phyloP scores from a whole-genome alignment of 192 early-diverging fungal species.

The Umbelopsis sp. region DNA sequence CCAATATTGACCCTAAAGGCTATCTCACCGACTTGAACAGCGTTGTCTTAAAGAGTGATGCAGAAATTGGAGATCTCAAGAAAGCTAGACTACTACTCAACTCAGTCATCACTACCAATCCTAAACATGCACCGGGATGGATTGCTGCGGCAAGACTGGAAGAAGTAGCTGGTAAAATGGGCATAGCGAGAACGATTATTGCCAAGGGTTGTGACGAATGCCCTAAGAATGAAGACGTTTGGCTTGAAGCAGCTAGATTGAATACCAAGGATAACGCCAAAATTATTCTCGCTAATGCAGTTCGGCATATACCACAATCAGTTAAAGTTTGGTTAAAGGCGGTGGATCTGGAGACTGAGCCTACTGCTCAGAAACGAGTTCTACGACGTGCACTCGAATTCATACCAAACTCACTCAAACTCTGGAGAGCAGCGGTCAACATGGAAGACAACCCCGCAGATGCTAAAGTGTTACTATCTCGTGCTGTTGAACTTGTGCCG shows the following conservation, averaged over 20 bases:
- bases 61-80: slow-evolving; percentile 88
- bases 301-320: slow-evolving; percentile 85
- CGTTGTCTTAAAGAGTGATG: slow-evolving; percentile 75
- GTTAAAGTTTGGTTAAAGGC: slow-evolving; percentile 94
- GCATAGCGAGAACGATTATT: slow-evolving; percentile 84
- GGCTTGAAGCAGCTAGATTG: slow-evolving; percentile 94
- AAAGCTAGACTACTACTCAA: slow-evolving; percentile 85
- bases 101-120: slow-evolving; percentile 92
- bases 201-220: slow-evolving; percentile 94
- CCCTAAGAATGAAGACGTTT: slow-evolving; percentile 92
- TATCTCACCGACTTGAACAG: slow-evolving; percentile 93
- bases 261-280: slow-evolving; percentile 85
- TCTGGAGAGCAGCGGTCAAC: slow-evolving; percentile 92
- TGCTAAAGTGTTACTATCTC: slow-evolving; percentile 85
- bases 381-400: slow-evolving; percentile 90
- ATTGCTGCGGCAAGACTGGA: slow-evolving; percentile 97
- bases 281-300: slow-evolving; percentile 88
- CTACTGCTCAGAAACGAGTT: slow-evolving; percentile 77
- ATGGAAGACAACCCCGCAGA: slow-evolving; percentile 93
- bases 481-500: slow-evolving; percentile 94
- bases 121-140: slow-evolving; percentile 97
- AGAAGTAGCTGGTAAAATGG: slow-evolving; percentile 84
- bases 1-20: slow-evolving; percentile 92
- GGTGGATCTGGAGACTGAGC: slow-evolving; percentile 79
- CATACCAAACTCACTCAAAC: slow-evolving; percentile 85